Evolutionary conservation across 345 rosid genomes (phyloP).

Genomic region (Triadica sebifera): DNA sequence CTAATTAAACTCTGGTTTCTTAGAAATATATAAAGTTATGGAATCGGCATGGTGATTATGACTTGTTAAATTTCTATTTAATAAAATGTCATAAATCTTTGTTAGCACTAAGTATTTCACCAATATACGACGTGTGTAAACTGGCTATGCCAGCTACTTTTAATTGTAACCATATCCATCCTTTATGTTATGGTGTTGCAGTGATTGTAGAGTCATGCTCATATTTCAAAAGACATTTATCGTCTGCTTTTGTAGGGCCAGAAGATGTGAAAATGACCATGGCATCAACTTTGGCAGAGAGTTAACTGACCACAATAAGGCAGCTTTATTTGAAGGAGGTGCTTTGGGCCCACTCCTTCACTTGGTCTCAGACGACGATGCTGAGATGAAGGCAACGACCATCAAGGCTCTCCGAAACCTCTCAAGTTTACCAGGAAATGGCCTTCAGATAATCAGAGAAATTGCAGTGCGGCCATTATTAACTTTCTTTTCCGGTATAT

Average conservation of each 20-base stretch:
- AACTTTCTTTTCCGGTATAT: constrained; percentile 47
- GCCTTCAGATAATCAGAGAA: constrained; percentile 56
- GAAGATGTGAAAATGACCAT: constrained; percentile 48
- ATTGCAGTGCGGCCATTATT: constrained; percentile 49
- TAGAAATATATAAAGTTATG: not conserved
- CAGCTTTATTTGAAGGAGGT: constrained; percentile 50
- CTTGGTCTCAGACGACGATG: constrained; percentile 37
- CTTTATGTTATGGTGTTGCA: constrained; percentile 3
- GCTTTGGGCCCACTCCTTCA: constrained; percentile 51
- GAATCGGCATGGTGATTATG: not conserved
- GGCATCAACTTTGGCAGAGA: constrained; percentile 56
- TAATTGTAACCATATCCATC: not conserved
- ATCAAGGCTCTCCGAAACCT: constrained; percentile 52
- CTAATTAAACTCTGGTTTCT: not conserved
- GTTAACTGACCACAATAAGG: constrained; percentile 60
- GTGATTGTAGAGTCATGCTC: not conserved
- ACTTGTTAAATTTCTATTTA: not conserved
- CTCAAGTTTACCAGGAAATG: constrained; percentile 52
- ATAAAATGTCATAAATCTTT: not conserved
- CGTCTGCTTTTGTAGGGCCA: constrained; percentile 42
- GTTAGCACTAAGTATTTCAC: not conserved
- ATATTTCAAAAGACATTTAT: constrained; percentile 1
- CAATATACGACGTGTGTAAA: not conserved
- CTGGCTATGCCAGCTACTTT: not conserved
- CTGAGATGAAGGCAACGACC: constrained; percentile 40